These are phyloP conservation scores for Quercus mongolica DNA, from an alignment of 306 rosid genomes.

Conservation along the genomic window DNA sequence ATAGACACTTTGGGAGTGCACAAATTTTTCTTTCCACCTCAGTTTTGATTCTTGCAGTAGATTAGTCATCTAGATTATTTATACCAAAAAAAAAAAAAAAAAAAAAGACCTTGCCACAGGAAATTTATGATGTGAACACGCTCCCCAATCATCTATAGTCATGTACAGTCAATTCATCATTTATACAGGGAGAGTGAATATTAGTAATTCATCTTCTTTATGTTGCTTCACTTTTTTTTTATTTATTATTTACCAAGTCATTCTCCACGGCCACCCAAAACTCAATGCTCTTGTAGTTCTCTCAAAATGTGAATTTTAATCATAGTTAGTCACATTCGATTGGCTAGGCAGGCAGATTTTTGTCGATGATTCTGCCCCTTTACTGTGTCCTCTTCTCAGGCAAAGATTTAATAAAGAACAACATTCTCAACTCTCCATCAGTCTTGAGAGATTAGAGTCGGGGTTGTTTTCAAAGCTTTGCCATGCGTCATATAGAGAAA, in stretches of 20 bases:
- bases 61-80: neutral
- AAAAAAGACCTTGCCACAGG: neutral
- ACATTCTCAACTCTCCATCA: too few species aligned
- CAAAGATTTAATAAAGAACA: neutral
- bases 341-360: neutral
- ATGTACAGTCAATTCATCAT: neutral
- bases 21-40: neutral
- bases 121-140: neutral
- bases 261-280: neutral
- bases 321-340: too few species aligned
- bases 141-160: too few species aligned
- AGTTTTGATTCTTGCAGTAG: neutral
- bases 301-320: too few species aligned
- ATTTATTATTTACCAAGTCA: neutral
- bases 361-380: neutral
- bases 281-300: neutral
- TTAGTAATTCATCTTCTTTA: neutral
- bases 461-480: too few species aligned
- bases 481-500: too few species aligned
- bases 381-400: neutral
- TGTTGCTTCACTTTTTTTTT: neutral
- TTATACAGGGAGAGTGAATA: neutral
- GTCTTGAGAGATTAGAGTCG: too few species aligned
- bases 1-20: conserved; percentile 22
- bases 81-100: neutral